Base-by-base conservation (phyloP, 345 rosid species). In the Euphorbia tirucalli region DNA sequence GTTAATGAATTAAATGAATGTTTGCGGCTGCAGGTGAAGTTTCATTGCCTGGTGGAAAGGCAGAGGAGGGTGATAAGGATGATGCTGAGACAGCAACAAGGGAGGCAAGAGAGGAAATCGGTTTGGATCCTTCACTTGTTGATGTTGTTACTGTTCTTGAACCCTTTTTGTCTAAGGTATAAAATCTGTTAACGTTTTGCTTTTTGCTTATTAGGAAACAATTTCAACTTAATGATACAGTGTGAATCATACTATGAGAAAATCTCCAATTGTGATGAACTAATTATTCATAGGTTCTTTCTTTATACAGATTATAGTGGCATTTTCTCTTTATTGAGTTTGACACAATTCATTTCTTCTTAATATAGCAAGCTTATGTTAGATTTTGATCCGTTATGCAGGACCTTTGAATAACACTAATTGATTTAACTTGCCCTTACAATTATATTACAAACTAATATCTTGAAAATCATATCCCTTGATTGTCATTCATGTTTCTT, bases 81-180 rank as follows among this genome's bases (percentile, higher is more conserved):
- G 91, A 87, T 77, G 86, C 82, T 43, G 85, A 86, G 37, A 89
- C 88, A 19, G 93, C 92, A n/a, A 80, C 86, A 1, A 84, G 91
- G 71, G 93, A 92, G 66, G 93, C 92, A 1, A 75, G 82, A 74
- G 97, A 88, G 80, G 92, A 88, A 81, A 85, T 88, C 69, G 89
- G 91, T 48, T 82, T 86, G 81, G 89, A 87, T 61, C 93, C 96
- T 80, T 82, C 84, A 0, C 90, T 85, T 75, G 88, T 88, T 57
- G 79, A 90, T 72, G 67, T 88, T 61, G 86, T 88, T 22, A 84
- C 90, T n/a, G 78, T 61, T 75, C 87, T 90, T 1, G 97, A 94
- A 76, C 99, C 99, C 5, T 92, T 92, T 81, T 78, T 92, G 21
- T 90, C 99, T 10, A 94, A 92, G 99, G 99, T 92, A 85, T 61